phyloP scores from a whole-genome alignment of 345 rosid species.

The Hibiscus mutabilis region DNA sequence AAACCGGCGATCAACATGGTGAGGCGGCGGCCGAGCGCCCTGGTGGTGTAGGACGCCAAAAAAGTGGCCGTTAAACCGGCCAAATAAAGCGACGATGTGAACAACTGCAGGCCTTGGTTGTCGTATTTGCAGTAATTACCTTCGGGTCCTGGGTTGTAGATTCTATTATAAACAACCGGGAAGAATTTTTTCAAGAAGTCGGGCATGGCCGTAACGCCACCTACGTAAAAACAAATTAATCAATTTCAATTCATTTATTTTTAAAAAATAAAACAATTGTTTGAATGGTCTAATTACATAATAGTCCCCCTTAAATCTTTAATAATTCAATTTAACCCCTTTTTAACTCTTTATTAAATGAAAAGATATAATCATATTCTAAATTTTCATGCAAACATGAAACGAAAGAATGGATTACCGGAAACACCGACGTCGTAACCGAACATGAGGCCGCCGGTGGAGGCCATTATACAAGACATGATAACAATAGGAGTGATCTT shows the following conservation, averaged over 20 bases:
- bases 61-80: conserved; percentile 87
- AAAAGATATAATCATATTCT: neutral
- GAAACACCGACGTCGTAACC: conserved; percentile 94
- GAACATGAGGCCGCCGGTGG: conserved; percentile 97
- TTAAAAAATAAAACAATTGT: too few relatives aligned
- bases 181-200: conserved; percentile 73
- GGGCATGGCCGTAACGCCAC: conserved; percentile 87
- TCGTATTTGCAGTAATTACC: conserved; percentile 92
- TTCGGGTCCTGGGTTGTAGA: conserved; percentile 15
- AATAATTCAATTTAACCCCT: too few relatives aligned
- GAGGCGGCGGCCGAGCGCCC: conserved; percentile 63
- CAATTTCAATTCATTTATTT: neutral
- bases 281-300: too few relatives aligned
- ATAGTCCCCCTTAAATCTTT: too few relatives aligned
- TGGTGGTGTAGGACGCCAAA: conserved; percentile 89
- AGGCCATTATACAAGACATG: conserved; percentile 88
- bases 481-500: conserved; percentile 89
- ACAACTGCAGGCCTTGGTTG: conserved; percentile 78
- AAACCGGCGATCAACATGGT: conserved; percentile 90
- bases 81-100: conserved; percentile 88
- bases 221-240: conserved; percentile 20
- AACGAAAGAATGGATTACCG: conserved; percentile 30
- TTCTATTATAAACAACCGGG: conserved; percentile 51
- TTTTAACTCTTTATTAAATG: too few relatives aligned
- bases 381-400: neutral